Evolutionary conservation across 192 early-diverging fungal genomes (phyloP).

Genomic region (Linnemannia zychae): DNA sequence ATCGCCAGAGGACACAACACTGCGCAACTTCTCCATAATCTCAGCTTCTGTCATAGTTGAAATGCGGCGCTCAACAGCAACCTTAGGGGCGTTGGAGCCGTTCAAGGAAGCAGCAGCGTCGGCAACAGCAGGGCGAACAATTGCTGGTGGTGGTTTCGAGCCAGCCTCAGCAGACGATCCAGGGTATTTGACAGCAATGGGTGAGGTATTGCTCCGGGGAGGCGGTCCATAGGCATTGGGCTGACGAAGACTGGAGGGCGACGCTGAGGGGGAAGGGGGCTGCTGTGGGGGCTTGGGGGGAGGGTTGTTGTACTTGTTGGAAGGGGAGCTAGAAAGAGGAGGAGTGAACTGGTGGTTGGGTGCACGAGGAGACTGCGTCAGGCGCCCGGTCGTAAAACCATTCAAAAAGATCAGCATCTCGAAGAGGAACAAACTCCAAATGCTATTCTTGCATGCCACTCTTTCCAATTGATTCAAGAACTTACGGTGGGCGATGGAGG

Average conservation of each 20-base stretch:
- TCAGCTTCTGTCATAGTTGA: slow-evolving; percentile 93
- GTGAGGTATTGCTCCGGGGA: slow-evolving; percentile 22
- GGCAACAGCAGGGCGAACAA: slow-evolving; percentile 47
- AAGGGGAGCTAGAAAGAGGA: slow-evolving; percentile 45
- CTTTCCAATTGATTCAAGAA: slow-evolving; percentile 4
- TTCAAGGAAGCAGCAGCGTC: slow-evolving; percentile 71
- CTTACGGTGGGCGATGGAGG: slow-evolving; percentile 55
- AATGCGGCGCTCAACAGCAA: slow-evolving; percentile 75
- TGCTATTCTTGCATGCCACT: slow-evolving; percentile 35
- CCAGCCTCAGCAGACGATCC: slow-evolving; percentile 33
- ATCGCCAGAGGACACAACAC: slow-evolving; percentile 92
- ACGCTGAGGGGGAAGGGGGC: slow-evolving; percentile 25
- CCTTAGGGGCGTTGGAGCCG: slow-evolving; percentile 54
- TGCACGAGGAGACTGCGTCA: slow-evolving; percentile 49
- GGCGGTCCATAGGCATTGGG: slow-evolving; percentile 21
- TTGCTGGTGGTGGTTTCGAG: slow-evolving; percentile 45
- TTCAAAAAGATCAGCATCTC: slow-evolving; percentile 39
- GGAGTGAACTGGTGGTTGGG: slow-evolving; percentile 35
- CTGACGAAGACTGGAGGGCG: slow-evolving; percentile 35
- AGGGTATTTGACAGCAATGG: slow-evolving; percentile 49
- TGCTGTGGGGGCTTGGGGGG: slow-evolving; percentile 34
- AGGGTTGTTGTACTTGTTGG: slow-evolving; percentile 36
- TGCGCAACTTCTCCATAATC: slow-evolving; percentile 93
- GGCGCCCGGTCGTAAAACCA: slow-evolving; percentile 10
- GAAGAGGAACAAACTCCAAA: neutral